Percentiles rank a stretch among this genome's conserved stretches.
Evolutionary conservation across 805 yeast species (phyloP).

Genomic region (Priceomyces medius): DNA sequence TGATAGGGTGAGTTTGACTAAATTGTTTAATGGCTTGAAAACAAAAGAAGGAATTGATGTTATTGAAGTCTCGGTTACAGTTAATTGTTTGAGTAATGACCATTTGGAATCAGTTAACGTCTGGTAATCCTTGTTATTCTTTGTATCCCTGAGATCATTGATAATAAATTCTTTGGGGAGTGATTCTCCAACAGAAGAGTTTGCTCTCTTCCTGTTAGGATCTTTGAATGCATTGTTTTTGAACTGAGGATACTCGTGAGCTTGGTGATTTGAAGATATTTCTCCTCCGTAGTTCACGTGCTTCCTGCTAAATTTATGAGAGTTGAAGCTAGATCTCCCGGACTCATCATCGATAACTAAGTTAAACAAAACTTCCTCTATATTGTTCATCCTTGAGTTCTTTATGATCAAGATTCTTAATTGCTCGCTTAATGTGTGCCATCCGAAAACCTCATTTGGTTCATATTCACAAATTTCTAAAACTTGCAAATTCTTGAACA

Average conservation of each 20-base stretch:
- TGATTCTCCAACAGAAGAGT: constrained; percentile 27
- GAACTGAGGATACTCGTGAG: constrained; percentile 9
- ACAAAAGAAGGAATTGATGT: constrained; percentile 32
- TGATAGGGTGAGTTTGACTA: constrained; percentile 55
- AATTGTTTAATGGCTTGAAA: constrained; percentile 38
- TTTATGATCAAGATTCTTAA: constrained; percentile 55
- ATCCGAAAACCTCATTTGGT: constrained; percentile 64
- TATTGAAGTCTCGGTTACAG: constrained; percentile 41
- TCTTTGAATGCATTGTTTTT: constrained; percentile 25
- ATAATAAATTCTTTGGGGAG: constrained; percentile 18
- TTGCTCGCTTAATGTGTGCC: constrained; percentile 57
- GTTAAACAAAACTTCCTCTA: constrained; percentile 51
- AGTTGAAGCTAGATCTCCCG: constrained; percentile 35
- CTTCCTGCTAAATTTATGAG: constrained; percentile 13
- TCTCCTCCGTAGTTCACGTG: constrained; percentile 12
- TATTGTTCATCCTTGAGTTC: constrained; percentile 49
- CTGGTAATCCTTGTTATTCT: constrained; percentile 16
- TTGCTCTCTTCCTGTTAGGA: constrained; percentile 23
- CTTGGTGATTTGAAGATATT: constrained; percentile 10
- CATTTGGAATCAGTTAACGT: constrained; percentile 36
- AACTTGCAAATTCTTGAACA: constrained; percentile 62
- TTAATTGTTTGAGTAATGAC: constrained; percentile 41
- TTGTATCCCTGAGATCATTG: not conserved
- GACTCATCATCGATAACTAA: constrained; percentile 55
- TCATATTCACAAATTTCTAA: constrained; percentile 59